Conservation (phyloP, 2,329 filamentous ascomycete species). For the Zymoseptoria crescenta region DNA sequence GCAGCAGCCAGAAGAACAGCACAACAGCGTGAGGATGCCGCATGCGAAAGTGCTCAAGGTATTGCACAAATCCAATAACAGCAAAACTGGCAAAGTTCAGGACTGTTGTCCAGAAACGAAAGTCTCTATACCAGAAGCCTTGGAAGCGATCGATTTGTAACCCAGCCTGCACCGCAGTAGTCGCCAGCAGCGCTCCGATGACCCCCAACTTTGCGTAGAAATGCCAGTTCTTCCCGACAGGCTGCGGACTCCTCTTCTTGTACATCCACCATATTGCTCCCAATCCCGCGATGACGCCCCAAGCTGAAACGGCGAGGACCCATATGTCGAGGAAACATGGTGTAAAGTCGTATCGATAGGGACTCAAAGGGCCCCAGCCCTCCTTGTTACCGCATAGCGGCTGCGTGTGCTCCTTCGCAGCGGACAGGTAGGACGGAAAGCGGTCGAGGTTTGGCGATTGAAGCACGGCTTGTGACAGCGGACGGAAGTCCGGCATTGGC, state of each 20-base stretch:
- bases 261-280: conserved; percentile 74
- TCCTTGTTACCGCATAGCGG: conserved; percentile 81
- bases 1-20: conserved; percentile 85
- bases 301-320: conserved; percentile 66
- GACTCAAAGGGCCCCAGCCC: conserved; percentile 92
- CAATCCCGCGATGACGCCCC: conserved; percentile 69
- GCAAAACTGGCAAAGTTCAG: conserved; percentile 63
- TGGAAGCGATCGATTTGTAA: conserved; percentile 67
- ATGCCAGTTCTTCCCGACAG: conserved; percentile 75
- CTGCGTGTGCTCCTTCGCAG: conserved; percentile 38
- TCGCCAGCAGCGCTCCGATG: conserved; percentile 59
- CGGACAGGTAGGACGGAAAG: conserved; percentile 26
- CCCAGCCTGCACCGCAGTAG: conserved; percentile 62
- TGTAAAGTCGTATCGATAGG: conserved; percentile 83
- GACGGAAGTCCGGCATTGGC: conserved; percentile 14
- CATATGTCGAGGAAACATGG: conserved; percentile 95
- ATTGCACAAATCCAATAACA: conserved; percentile 73
- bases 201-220: conserved; percentile 84
- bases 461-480: conserved; percentile 9
- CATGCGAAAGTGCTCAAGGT: conserved; percentile 75
- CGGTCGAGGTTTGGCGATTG: conserved; percentile 4
- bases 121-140: conserved; percentile 67
- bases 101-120: conserved; percentile 76
- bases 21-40: conserved; percentile 81
- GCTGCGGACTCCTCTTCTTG: conserved; percentile 57